A percentile compares a stretch with the other conserved stretches of the same genome.
These are phyloP conservation scores for Bigelowiella natans DNA, from an alignment of 78 protist species.

Conservation along the genomic window DNA sequence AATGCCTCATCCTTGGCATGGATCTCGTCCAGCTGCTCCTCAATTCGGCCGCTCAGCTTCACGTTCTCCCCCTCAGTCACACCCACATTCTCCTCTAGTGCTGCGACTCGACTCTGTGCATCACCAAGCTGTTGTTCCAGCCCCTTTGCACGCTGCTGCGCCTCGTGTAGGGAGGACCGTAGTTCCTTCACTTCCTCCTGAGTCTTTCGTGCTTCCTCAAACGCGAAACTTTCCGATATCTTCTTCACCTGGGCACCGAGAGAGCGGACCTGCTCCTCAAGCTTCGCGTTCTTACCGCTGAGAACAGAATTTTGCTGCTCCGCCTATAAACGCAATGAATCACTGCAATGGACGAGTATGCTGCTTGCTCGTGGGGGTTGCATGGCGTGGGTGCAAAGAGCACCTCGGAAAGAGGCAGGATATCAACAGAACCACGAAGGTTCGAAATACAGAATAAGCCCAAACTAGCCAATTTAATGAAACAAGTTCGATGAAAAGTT, in stretches of 20 bases:
- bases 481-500: too few species aligned
- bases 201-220: neutral
- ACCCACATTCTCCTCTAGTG: neutral
- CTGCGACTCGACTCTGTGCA: neutral
- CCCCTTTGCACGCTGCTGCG: neutral
- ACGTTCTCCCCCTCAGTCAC: neutral
- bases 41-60: neutral
- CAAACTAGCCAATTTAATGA: too few species aligned
- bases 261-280: neutral
- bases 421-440: too few species aligned
- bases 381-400: too few species aligned
- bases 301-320: neutral
- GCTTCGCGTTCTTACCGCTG: neutral
- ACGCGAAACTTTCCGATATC: neutral
- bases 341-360: too few species aligned
- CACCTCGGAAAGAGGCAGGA: too few species aligned
- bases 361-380: too few species aligned
- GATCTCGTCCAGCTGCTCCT: neutral
- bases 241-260: neutral
- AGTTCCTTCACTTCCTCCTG: neutral
- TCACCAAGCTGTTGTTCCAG: neutral
- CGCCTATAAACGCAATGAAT: too few species aligned
- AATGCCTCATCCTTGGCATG: neutral
- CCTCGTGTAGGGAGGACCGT: neutral
- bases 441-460: too few species aligned